Conservation (phyloP, 768 basidiomycete species). For the Mycena indigotica region DNA sequence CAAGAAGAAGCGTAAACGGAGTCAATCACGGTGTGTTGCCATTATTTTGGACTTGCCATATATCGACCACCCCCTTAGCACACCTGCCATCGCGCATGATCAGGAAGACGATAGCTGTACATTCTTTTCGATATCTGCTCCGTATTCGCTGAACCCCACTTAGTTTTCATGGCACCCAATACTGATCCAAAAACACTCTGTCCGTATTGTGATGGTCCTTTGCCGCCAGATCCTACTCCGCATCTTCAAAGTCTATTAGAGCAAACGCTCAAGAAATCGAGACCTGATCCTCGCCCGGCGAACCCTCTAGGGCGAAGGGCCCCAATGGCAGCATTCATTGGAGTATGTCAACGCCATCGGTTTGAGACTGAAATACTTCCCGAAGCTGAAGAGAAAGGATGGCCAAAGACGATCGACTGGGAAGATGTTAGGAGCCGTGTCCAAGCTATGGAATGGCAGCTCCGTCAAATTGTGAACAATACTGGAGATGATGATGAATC, state of each 20-base stretch:
- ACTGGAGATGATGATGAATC: constrained; percentile 28
- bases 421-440: constrained; percentile 54
- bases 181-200: constrained; percentile 72
- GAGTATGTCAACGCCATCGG: constrained; percentile 75
- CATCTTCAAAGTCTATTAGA: constrained; percentile 56
- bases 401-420: constrained; percentile 79
- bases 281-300: constrained; percentile 61
- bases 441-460: constrained; percentile 44
- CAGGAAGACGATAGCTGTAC: neutral
- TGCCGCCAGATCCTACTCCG: constrained; percentile 66
- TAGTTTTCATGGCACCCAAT: constrained; percentile 27
- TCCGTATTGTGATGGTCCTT: constrained; percentile 76
- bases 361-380: constrained; percentile 78
- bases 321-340: constrained; percentile 59
- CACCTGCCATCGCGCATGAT: neutral
- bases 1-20: constrained; percentile 18
- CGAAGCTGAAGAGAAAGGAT: constrained; percentile 67
- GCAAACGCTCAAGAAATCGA: constrained; percentile 54
- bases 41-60: no score
- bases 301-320: constrained; percentile 68
- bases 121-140: neutral
- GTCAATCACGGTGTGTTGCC: constrained; percentile 6
- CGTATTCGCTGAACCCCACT: neutral
- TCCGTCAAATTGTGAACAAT: constrained; percentile 38
- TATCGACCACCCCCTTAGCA: no score